Percentiles rank a stretch among this genome's conserved stretches.
Conservation (phyloP, 176 grass and related monocot species). For the Cenchrus americanus region DNA sequence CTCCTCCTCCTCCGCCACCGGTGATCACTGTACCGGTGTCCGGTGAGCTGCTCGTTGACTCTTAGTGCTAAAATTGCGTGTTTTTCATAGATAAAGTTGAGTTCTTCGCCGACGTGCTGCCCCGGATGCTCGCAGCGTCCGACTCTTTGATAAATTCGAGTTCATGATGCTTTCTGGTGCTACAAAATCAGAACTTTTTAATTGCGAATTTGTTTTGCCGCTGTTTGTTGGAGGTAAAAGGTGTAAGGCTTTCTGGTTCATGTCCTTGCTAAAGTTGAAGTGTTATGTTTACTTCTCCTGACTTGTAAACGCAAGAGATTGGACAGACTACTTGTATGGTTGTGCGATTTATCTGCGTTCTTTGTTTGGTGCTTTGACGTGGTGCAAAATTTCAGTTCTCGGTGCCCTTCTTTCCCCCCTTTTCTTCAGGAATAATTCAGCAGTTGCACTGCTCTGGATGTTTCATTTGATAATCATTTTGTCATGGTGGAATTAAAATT, state of each 20-base stretch:
- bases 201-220: neutral
- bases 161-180: neutral
- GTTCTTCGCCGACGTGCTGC: conserved; percentile 6
- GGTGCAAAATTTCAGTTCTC: neutral
- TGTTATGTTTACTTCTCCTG: conserved; percentile 8
- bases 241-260: conserved; percentile 21
- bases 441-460: neutral
- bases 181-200: conserved; percentile 2
- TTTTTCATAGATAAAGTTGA: conserved; percentile 19
- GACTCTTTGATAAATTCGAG: conserved; percentile 13
- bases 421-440: neutral
- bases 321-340: neutral
- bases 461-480: neutral
- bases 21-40: conserved; percentile 60
- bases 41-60: conserved; percentile 55
- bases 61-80: conserved; percentile 11
- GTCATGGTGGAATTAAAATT: neutral
- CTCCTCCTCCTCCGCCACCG: neutral
- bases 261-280: conserved; percentile 11
- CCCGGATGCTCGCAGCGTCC: neutral
- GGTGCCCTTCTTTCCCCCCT: neutral
- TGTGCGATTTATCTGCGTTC: conserved; percentile 10
- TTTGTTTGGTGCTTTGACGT: conserved; percentile 18
- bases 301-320: conserved; percentile 3
- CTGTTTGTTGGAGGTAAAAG: conserved; percentile 40